Evolutionary conservation across 768 basidiomycete genomes (phyloP), one percentile per base, ranked within the genome.

Genomic region (Hypsizygus marmoreus): DNA sequence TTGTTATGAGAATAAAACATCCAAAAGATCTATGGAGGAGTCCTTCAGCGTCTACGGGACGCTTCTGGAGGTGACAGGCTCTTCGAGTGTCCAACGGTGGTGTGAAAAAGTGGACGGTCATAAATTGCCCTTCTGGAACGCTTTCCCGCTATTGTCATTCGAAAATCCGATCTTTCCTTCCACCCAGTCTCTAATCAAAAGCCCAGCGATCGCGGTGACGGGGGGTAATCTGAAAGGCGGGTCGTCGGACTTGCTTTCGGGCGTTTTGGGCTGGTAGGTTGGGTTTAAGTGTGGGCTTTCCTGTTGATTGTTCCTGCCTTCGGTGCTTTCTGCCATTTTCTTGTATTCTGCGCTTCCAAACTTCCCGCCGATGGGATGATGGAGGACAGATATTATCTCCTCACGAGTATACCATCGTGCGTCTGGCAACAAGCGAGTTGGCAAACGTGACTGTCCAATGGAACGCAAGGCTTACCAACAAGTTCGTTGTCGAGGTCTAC

Each of bases 401-500:
- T 79, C 78, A 3, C 88, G 82, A 9, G 84, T 84, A 67, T 83
- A 97, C 91, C 91, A 99, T 35, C 78, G 79, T 1, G 93, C 94
- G 59, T 97, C 94, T 94, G 58, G 10, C 26, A 36, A 23, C 16
- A 34, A 42, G 12, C 9, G 17, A 16, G 17, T 19, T 25, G 14
- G 6, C 20, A 2, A 2, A 11, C 13, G 10, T 10, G 11, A 30
- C 16, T 17, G 38, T 12, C 26, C 10, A 31, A 28, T 17, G 3
- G 17, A 16, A 35, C 16, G 19, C n/a, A 28, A 26, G 11, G 66
- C 79, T 39, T 49, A 88, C 93, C 91, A 59, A 85, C 84, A n/a
- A 99, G 79, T 69, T 99, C 95, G 55, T 95, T 95, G 61, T 97
- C 95, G 2, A 99, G 77, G 62, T 97, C 94, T 6, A 75, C 70